A percentile compares a stretch with the other conserved stretches of the same genome.
Conservation (phyloP, 1,284 basidiomycete species). For the Crucibulum cyathiforme region DNA sequence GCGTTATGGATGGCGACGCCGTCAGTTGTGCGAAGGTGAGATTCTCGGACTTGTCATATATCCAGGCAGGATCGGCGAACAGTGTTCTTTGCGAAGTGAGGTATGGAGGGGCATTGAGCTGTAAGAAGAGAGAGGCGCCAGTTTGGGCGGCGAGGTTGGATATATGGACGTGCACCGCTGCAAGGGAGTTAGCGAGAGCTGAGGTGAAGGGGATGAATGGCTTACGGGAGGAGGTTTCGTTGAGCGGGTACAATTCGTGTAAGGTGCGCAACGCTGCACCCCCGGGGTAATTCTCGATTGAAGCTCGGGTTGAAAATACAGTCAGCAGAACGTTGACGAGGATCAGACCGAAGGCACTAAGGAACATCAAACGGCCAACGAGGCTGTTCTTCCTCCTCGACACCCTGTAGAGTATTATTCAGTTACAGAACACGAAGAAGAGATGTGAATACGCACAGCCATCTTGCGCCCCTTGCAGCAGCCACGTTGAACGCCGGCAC, state of each 20-base stretch:
- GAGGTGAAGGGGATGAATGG: constrained; percentile 1
- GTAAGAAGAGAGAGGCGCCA: constrained; percentile 89
- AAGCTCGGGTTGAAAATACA: constrained; percentile 60
- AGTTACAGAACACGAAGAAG: not conserved
- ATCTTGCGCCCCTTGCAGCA: constrained; percentile 69
- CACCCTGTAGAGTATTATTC: constrained; percentile 37
- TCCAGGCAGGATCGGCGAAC: constrained; percentile 48
- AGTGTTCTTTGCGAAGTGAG: constrained; percentile 22
- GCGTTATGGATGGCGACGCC: constrained; percentile 55
- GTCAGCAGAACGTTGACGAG: constrained; percentile 60
- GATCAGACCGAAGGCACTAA: constrained; percentile 54
- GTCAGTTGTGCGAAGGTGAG: constrained; percentile 52
- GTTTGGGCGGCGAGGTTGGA: constrained; percentile 88
- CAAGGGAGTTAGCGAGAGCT: constrained; percentile 5
- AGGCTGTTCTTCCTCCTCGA: constrained; percentile 51
- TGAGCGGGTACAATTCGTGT: constrained; percentile 53
- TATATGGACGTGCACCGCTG: constrained; percentile 70
- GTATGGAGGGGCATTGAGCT: constrained; percentile 66
- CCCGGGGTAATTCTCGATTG: constrained; percentile 88
- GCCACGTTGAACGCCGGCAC: constrained; percentile 85
- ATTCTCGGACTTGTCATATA: constrained; percentile 82
- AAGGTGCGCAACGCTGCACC: constrained; percentile 75
- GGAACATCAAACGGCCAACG: constrained; percentile 50
- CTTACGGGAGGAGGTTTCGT: constrained; percentile 35
- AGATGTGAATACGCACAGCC: constrained; percentile 55